phyloP scores from a whole-genome alignment of 2,329 filamentous ascomycete genomes.

The Amauroascus niger region DNA sequence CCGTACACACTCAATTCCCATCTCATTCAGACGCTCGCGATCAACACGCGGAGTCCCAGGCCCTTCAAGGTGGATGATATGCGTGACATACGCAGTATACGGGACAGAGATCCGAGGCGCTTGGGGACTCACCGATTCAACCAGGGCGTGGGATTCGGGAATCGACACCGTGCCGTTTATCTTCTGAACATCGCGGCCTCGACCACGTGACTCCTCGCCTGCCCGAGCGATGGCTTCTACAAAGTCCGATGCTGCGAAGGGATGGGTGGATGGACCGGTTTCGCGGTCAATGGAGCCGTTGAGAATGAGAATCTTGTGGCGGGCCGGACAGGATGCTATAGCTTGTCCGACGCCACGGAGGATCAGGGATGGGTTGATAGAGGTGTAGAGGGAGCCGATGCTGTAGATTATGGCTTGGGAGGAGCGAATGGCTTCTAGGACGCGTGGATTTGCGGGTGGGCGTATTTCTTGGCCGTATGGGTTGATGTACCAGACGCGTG shows the following conservation, averaged over 20 bases:
- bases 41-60: slow-evolving; percentile 62
- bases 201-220: slow-evolving; percentile 56
- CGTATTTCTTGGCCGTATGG: slow-evolving; percentile 95
- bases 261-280: slow-evolving; percentile 58
- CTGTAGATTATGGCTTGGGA: slow-evolving; percentile 72
- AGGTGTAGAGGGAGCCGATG: slow-evolving; percentile 90
- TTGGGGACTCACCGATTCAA: neutral
- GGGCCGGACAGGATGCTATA: slow-evolving; percentile 42
- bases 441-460: slow-evolving; percentile 71
- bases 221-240: slow-evolving; percentile 68
- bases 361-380: slow-evolving; percentile 72
- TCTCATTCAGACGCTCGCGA: slow-evolving; percentile 47
- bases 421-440: slow-evolving; percentile 55
- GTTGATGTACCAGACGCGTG: slow-evolving; percentile 92
- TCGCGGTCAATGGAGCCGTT: slow-evolving; percentile 81
- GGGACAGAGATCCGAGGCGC: slow-evolving; percentile 30
- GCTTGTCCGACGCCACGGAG: slow-evolving; percentile 64
- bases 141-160: neutral
- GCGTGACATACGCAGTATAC: slow-evolving; percentile 64
- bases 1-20: slow-evolving; percentile 68
- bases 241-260: slow-evolving; percentile 71
- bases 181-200: slow-evolving; percentile 19
- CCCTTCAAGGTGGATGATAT: slow-evolving; percentile 70
- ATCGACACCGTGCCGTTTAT: neutral
- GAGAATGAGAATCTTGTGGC: slow-evolving; percentile 70